Base-by-base conservation (phyloP, 345 rosid genomes). In the Syzygium oleosum region DNA sequence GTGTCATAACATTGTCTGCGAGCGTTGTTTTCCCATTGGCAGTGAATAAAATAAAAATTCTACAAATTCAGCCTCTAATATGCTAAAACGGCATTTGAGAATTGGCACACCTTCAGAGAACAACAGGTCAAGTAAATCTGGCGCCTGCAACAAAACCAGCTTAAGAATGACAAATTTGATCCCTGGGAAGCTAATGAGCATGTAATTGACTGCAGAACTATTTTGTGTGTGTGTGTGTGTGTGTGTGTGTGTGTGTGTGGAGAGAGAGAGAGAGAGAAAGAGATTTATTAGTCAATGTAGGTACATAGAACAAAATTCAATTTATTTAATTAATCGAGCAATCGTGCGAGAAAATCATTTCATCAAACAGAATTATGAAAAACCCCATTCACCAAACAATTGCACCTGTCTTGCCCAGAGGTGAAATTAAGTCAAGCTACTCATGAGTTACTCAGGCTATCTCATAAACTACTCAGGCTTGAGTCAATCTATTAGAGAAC, bases 121-220 rank as follows among this genome's bases (percentile, higher is more conserved):
- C 41, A 98, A 91, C 87, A 94, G 90, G 15, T 91, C 91, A 49
- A 98, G 95, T 88, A 98, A 91, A 59, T 98, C 97, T 51, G 98
- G 97, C 55, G 99, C 97, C 99, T 98, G 96, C 94, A 93, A 90
- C 84, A 52, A 88, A 53, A 56, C 52, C 61, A 38, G 43, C 68
- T 22, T 52, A 23, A 43, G 25, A 61, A 52, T 46, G 46, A 63
- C 85, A 51, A 52, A 27, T 84, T 84, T 29, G 29, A 49, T 41
- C 38, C 55, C 61, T 17, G 61, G 23, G 22, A 52, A 29, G 56
- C 85, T 49, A 52, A 9, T 7, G 6, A 73, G 49, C 49, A 73
- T 9, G 25, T 34, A 17, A 68, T 34, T 31, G 13, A 68, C 25
- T 68, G 25, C 9, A 3, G 46, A 11, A 68, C 78, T 65, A 65